Base-by-base conservation (phyloP, 768 basidiomycete genomes). In the Lentinula boryana region DNA sequence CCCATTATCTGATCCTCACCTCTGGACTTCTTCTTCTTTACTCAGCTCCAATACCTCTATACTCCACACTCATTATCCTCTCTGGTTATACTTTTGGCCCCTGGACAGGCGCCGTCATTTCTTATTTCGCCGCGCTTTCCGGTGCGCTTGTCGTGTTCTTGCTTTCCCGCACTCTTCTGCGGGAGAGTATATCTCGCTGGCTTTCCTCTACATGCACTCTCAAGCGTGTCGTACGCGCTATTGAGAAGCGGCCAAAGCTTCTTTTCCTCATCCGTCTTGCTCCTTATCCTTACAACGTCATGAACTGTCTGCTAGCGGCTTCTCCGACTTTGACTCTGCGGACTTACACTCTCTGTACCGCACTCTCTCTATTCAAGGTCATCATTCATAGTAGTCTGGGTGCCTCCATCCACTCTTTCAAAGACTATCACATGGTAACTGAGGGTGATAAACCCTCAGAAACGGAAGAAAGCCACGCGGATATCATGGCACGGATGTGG, bases 281-380 rank as follows among this genome's bases (percentile, higher is more conserved):
- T n/a, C 92, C 92, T 3, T 93, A 93, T 70, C 91, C 89, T 0
- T 93, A 90, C 77, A 96, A 96, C 75, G 90, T 96, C 68, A 92
- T 96, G 86, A 97, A 96, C 76, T 91, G 89, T 68, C 85, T 97
- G 52, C 83, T 97, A 52, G 93, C 95, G 7, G 91, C 92, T 2
- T 86, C 90, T n/a, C 87, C 87, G 35, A 85, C 88, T 5, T 84
- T 95, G 65, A 87, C 87, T 4, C 78, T 95, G 64, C 79, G 80
- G 64, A 92, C 90, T 27, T 94, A 93, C 76, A 83, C 85, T 43
- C 69, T 83, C 54, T 88, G 90, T 78, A 93, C 95, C 23, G 87
- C 87, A 13, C 78, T 94, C 58, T 89, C 89, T 60, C 80, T 95
- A 58, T 84, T 92, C 84, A 96, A 97, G 72, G 84, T 95, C 66